Percentiles rank a stretch among this genome's conserved stretches.
Evolutionary conservation across 1,139 yeast genomes (phyloP).

Genomic region (Debaryomyces sp.): DNA sequence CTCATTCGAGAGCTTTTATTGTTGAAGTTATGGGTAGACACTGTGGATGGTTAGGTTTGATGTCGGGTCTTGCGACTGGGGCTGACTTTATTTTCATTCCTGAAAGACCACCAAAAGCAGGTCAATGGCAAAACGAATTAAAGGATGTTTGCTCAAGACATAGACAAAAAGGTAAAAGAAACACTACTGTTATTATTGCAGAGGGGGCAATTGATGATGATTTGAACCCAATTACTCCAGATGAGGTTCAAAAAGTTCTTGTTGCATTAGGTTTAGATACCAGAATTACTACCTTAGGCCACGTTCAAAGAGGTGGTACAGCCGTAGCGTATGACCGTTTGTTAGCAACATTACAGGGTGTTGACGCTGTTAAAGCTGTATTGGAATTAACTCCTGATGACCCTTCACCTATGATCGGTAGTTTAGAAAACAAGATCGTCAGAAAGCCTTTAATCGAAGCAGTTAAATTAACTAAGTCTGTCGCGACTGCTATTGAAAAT

Average conservation of each 20-base stretch:
- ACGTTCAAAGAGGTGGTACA: constrained; percentile 97
- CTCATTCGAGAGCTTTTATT: constrained; percentile 96
- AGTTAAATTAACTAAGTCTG: constrained; percentile 80
- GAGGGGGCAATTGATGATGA: constrained; percentile 94
- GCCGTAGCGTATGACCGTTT: constrained; percentile 94
- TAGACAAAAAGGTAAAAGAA: constrained; percentile 85
- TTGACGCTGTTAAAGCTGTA: constrained; percentile 94
- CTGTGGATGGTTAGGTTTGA: constrained; percentile 97
- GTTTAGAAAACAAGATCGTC: constrained; percentile 82
- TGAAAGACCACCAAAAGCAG: constrained; percentile 75
- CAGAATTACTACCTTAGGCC: constrained; percentile 92
- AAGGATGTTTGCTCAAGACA: constrained; percentile 72
- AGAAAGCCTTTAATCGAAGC: constrained; percentile 88
- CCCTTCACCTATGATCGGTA: constrained; percentile 94
- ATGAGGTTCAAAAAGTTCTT: constrained; percentile 76
- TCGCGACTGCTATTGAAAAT: constrained; percentile 78
- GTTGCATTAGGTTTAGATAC: constrained; percentile 89
- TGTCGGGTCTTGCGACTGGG: constrained; percentile 95
- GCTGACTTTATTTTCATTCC: constrained; percentile 96
- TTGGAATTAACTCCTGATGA: constrained; percentile 85
- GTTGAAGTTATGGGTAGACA: constrained; percentile 99
- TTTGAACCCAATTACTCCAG: constrained; percentile 77
- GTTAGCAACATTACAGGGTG: constrained; percentile 94
- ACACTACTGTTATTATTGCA: constrained; percentile 93
- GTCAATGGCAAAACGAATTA: constrained; percentile 77